Evolutionary conservation across 2,329 filamentous ascomycete genomes (phyloP).

Genomic region (Paraconiothyrium sp.): DNA sequence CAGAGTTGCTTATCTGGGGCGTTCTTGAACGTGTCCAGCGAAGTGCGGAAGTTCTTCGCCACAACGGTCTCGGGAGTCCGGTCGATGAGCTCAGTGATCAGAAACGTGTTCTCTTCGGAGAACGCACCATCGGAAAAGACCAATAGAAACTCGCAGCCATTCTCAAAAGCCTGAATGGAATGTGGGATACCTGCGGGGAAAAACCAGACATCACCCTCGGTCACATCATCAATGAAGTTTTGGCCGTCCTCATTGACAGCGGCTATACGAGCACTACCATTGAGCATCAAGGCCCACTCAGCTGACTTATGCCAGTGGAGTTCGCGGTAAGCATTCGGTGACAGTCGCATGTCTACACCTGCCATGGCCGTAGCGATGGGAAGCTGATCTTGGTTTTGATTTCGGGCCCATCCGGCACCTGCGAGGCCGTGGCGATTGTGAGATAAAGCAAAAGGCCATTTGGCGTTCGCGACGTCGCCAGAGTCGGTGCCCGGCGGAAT

Average conservation of each 20-base stretch:
- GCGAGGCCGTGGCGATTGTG: slow-evolving; percentile 53
- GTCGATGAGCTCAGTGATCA: slow-evolving; percentile 64
- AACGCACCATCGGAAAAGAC: slow-evolving; percentile 62
- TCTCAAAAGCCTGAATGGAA: slow-evolving; percentile 64
- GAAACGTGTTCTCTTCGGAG: slow-evolving; percentile 68
- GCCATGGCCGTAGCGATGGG: slow-evolving; percentile 55
- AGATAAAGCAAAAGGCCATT: slow-evolving; percentile 55
- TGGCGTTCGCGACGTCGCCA: slow-evolving; percentile 52
- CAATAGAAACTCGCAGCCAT: slow-evolving; percentile 65
- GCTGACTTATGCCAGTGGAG: slow-evolving; percentile 69
- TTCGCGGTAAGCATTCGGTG: slow-evolving; percentile 65
- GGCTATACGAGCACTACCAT: slow-evolving; percentile 60
- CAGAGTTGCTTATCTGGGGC: slow-evolving; percentile 52
- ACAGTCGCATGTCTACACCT: slow-evolving; percentile 54
- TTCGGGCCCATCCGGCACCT: slow-evolving; percentile 52
- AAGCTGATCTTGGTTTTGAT: slow-evolving; percentile 51
- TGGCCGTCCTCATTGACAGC: slow-evolving; percentile 64
- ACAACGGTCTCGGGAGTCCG: slow-evolving; percentile 53
- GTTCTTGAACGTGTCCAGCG: slow-evolving; percentile 44
- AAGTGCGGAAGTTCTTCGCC: slow-evolving; percentile 55
- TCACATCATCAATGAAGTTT: slow-evolving; percentile 51
- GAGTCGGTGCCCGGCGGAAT: slow-evolving; percentile 51
- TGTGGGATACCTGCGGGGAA: slow-evolving; percentile 48
- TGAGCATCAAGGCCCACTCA: slow-evolving; percentile 63
- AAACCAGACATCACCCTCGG: slow-evolving; percentile 47